These are phyloP conservation scores for Patellifolia procumbens DNA, from an alignment of 179 eudicot genomes.

Conservation along the genomic window DNA sequence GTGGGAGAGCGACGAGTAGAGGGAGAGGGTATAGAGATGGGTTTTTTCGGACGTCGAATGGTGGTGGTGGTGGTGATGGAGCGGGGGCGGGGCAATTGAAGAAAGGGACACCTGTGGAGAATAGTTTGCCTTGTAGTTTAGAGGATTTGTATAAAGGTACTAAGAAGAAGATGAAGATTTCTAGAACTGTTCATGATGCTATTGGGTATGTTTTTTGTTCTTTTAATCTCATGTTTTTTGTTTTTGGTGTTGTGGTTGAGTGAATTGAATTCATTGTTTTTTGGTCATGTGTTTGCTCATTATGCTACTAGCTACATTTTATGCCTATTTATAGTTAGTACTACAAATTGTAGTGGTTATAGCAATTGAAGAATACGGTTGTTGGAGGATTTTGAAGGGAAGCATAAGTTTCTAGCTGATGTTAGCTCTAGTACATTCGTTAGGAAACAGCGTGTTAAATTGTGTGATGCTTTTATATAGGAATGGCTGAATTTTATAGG, in stretches of 20 bases:
- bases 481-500: too few relatives aligned
- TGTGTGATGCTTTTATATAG: too few relatives aligned
- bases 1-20: conserved; percentile 25
- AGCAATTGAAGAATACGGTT: too few relatives aligned
- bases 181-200: conserved; percentile 55
- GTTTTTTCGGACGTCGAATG: conserved; percentile 39
- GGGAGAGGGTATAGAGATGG: conserved; percentile 45
- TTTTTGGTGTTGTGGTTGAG: not conserved
- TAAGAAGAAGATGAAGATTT: conserved; percentile 83
- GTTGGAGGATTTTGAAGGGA: too few relatives aligned
- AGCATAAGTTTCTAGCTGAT: too few relatives aligned
- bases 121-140: conserved; percentile 45
- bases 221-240: not conserved
- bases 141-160: conserved; percentile 33
- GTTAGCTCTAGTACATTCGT: too few relatives aligned
- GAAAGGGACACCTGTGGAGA: conserved; percentile 71
- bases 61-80: conserved; percentile 20
- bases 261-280: not conserved
- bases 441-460: too few relatives aligned
- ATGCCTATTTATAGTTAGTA: too few relatives aligned
- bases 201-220: conserved; percentile 49
- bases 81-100: conserved; percentile 23
- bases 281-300: not conserved
- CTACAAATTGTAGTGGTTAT: too few relatives aligned
- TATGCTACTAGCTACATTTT: too few relatives aligned